These are phyloP conservation scores for peach (Prunus persica) DNA, from an alignment of 306 rosid genomes.

Conservation along the genomic window DNA sequence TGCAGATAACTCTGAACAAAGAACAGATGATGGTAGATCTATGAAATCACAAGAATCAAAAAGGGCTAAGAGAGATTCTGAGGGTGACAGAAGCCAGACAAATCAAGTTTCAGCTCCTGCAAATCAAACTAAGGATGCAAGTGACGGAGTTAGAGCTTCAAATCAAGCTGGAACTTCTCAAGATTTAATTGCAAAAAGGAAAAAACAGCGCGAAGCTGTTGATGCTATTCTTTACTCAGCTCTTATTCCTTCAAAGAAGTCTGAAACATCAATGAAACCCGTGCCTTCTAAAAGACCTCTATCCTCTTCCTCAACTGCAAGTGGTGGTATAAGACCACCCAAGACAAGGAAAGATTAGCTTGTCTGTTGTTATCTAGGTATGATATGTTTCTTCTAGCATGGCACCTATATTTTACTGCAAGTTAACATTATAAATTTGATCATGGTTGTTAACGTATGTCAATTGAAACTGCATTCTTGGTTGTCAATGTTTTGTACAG, in stretches of 20 bases:
- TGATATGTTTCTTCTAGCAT: constrained; percentile 9
- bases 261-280: constrained; percentile 38
- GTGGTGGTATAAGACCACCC: constrained; percentile 43
- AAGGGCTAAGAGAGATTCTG: constrained; percentile 33
- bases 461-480: not conserved
- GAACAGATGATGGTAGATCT: constrained; percentile 27
- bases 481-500: not conserved
- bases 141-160: constrained; percentile 33
- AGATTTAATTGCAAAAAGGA: constrained; percentile 70
- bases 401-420: not conserved
- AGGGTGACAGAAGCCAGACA: constrained; percentile 30
- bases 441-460: not conserved
- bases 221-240: constrained; percentile 81
- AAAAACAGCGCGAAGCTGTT: constrained; percentile 87
- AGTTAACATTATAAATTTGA: not conserved
- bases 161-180: constrained; percentile 40
- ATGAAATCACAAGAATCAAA: constrained; percentile 32
- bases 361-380: constrained; percentile 23
- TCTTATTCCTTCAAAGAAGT: constrained; percentile 72
- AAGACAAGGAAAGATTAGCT: constrained; percentile 60
- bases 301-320: constrained; percentile 46
- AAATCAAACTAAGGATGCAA: constrained; percentile 34
- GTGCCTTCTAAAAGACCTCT: constrained; percentile 43
- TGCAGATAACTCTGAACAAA: constrained; percentile 32
- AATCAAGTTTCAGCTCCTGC: constrained; percentile 36